Base-by-base conservation (phyloP, 805 yeast genomes). In the Lipomyces spencermartinsiae region DNA sequence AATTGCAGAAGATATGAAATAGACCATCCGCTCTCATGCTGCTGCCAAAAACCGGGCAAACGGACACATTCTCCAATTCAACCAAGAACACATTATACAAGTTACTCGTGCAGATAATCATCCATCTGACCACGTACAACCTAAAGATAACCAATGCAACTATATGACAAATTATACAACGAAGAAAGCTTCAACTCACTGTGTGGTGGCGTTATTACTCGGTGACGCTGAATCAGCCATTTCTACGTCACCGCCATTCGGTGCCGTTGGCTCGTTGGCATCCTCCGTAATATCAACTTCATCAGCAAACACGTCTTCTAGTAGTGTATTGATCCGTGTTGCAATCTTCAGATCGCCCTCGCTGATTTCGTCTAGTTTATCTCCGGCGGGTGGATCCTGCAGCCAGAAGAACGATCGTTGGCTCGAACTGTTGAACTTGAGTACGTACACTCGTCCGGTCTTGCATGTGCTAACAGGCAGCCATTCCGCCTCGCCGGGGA, bases 401-500 rank as follows among this genome's bases (percentile, higher is more conserved):
- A 92, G 80, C 97, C 97, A 92, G 76, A 77, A 83, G 66, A 83
- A 71, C 65, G 78, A 76, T 67, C 84, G 82, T 49, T 89, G 88
- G 60, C 90, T 90, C 34, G 91, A 85, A 66, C 87, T 82, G 72
- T 83, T 81, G 76, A 89, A 89, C 68, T 85, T 84, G 78, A 89
- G 82, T 31, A 88, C 87, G 72, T 87, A 88, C 16, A 92, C 93
- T 69, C 97, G 83, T 16, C 97, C 97, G 0, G 92, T 85, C 56
- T 80, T 84, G 78, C 96, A 90, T 35, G 91, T 86, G 61, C 82
- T 78, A 57, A 91, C 86, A 64, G 86, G 90, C 70, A 85, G 85
- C 87, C 93, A 91, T 56, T 89, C 86, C 62, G 90, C 94, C 75
- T 92, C 97, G 1, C 96, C 97, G 0, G 96, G 95, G 73, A 92